Percentiles rank a stretch among this genome's conserved stretches.
Conservation (phyloP, 495 filamentous ascomycete genomes). For the Xylaria cubensis region DNA sequence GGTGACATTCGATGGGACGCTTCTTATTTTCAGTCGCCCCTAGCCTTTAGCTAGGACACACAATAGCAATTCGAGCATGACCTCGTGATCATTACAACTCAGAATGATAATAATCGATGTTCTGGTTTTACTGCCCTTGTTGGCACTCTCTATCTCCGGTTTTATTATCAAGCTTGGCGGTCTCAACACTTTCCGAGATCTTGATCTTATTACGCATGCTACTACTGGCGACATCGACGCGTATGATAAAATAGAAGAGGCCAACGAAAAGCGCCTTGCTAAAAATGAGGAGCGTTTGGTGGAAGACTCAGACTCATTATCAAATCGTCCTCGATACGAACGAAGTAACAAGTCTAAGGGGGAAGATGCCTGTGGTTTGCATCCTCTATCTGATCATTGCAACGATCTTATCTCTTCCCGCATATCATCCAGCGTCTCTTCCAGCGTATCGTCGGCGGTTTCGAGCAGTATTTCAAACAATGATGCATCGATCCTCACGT, state of each 20-base stretch:
- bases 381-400: neutral
- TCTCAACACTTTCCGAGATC: neutral
- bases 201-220: neutral
- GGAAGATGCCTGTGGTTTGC: neutral
- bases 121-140: conserved; percentile 4
- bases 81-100: neutral
- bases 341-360: no score
- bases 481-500: neutral
- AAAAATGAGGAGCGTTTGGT: neutral
- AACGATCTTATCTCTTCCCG: neutral
- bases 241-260: neutral
- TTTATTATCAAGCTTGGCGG: neutral
- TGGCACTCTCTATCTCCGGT: neutral
- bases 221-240: neutral
- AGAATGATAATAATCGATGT: conserved; percentile 6
- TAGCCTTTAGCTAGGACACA: neutral
- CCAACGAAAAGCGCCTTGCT: neutral
- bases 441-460: conserved; percentile 28
- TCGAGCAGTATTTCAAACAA: conserved; percentile 12
- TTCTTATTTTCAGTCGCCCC: neutral
- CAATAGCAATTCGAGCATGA: neutral
- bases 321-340: neutral
- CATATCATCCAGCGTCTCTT: conserved; percentile 15
- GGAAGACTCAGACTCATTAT: neutral
- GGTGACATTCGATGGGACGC: neutral